Percentiles rank a stretch among this genome's conserved stretches.
Conservation (phyloP, 2,329 filamentous ascomycete genomes). For the Lachnellula subtilissima region DNA sequence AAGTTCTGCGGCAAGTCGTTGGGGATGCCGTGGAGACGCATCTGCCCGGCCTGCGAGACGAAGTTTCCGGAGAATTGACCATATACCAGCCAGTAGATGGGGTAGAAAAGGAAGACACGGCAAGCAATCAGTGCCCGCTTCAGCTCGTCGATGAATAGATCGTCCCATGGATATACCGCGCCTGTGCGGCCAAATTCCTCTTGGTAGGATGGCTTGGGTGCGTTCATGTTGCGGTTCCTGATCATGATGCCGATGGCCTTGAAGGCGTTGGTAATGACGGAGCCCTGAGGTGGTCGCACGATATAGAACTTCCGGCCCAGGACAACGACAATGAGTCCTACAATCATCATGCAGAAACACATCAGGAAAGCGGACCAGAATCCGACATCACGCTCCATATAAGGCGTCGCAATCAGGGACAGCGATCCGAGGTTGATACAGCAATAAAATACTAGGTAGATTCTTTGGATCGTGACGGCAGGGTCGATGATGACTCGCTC, state of each 20-base stretch:
- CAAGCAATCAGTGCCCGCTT: slow-evolving; percentile 55
- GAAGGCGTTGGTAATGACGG: slow-evolving; percentile 62
- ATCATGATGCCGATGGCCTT: slow-evolving; percentile 53
- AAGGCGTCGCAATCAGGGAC: slow-evolving; percentile 39
- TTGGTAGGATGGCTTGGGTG: slow-evolving; percentile 59
- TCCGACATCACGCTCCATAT: slow-evolving; percentile 42
- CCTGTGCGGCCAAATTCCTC: slow-evolving; percentile 38
- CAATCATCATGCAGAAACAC: slow-evolving; percentile 47
- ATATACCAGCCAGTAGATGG: slow-evolving; percentile 55
- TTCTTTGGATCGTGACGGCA: slow-evolving; percentile 49
- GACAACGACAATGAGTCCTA: slow-evolving; percentile 47
- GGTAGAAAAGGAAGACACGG: slow-evolving; percentile 54
- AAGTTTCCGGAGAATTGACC: slow-evolving; percentile 59
- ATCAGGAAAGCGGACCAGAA: slow-evolving; percentile 43
- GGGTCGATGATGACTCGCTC: slow-evolving; percentile 58
- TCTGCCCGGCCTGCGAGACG: slow-evolving; percentile 49
- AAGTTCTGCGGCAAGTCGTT: slow-evolving; percentile 60
- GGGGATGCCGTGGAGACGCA: slow-evolving; percentile 48
- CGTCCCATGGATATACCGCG: slow-evolving; percentile 31
- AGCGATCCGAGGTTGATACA: slow-evolving; percentile 62
- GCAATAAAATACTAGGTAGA: slow-evolving; percentile 52
- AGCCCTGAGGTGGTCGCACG: slow-evolving; percentile 52
- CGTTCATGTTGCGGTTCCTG: slow-evolving; percentile 46
- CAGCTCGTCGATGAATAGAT: slow-evolving; percentile 68
- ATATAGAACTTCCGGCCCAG: slow-evolving; percentile 54